Conservation (phyloP, 1,284 basidiomycete genomes). For the Cystobasidium pallidum region DNA sequence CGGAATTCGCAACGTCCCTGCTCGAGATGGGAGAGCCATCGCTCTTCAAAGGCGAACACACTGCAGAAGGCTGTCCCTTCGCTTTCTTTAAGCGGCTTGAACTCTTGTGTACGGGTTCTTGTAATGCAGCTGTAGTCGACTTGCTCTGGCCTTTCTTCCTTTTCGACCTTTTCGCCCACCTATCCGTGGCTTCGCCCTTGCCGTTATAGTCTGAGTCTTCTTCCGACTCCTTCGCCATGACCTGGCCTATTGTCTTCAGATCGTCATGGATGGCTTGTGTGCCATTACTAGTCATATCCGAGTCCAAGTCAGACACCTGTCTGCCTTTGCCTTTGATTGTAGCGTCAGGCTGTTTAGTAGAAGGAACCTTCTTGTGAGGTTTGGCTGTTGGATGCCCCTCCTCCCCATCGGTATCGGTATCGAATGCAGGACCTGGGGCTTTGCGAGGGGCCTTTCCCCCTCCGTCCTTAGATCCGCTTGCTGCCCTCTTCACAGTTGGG, state of each 20-base stretch:
- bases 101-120: not conserved
- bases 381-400: not conserved
- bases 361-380: not conserved
- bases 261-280: not conserved
- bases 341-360: not conserved
- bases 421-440: not conserved
- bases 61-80: slow-evolving; percentile 11
- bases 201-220: slow-evolving; percentile 39
- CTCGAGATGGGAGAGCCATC: not conserved
- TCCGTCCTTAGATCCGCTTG: not conserved
- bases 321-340: slow-evolving; percentile 12
- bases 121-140: not conserved
- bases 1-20: not conserved
- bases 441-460: not conserved
- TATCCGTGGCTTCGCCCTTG: slow-evolving; percentile 9
- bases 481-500: not conserved
- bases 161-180: slow-evolving; percentile 7
- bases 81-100: not conserved
- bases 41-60: not conserved
- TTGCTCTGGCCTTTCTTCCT: slow-evolving; percentile 11
- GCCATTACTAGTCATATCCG: not conserved
- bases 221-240: slow-evolving; percentile 34
- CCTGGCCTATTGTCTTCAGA: not conserved
- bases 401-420: slow-evolving; percentile 1
- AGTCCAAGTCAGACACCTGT: not conserved